Evolutionary conservation across 208 protist species (phyloP).

Genomic region (Leishmania guyanensis): DNA sequence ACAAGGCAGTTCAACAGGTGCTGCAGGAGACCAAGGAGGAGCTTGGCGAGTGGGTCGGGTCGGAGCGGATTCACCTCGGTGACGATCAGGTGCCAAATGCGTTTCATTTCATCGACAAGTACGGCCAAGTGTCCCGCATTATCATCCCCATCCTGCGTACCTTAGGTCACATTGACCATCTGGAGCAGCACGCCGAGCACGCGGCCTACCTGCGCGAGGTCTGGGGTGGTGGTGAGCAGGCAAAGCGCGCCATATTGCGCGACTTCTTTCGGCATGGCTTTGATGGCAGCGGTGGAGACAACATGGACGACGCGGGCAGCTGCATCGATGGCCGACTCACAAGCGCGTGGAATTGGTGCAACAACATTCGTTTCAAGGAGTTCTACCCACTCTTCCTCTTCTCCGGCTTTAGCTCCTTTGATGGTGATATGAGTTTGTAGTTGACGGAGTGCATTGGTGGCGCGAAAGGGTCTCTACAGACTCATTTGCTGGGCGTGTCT

Average conservation of each 20-base stretch:
- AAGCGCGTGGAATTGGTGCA: conserved; percentile 98
- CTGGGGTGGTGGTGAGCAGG: conserved; percentile 67
- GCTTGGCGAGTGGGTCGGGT: conserved; percentile 90
- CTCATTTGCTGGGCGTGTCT: not conserved
- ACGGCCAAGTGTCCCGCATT: conserved; percentile 97
- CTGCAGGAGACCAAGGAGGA: conserved; percentile 88
- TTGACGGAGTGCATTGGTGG: not conserved
- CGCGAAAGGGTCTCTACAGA: not conserved
- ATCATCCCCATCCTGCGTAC: conserved; percentile 94
- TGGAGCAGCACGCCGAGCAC: conserved; percentile 47
- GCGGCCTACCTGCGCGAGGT: conserved; percentile 84
- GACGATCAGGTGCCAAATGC: conserved; percentile 98
- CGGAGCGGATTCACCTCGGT: conserved; percentile 96
- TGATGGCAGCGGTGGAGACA: conserved; percentile 96
- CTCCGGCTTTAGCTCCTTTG: conserved; percentile 96
- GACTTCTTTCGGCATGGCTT: conserved; percentile 97
- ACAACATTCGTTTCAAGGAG: conserved; percentile 92
- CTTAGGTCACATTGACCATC: conserved; percentile 80
- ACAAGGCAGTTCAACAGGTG: conserved; percentile 85
- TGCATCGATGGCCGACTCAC: conserved; percentile 98
- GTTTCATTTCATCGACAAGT: conserved; percentile 98
- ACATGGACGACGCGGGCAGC: conserved; percentile 97
- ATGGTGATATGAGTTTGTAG: conserved; percentile 94
- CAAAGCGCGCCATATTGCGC: conserved; percentile 86
- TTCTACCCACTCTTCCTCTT: conserved; percentile 97